Evolutionary conservation across 805 yeast genomes (phyloP).

Genomic region (Saturnispora serradocipensis): DNA sequence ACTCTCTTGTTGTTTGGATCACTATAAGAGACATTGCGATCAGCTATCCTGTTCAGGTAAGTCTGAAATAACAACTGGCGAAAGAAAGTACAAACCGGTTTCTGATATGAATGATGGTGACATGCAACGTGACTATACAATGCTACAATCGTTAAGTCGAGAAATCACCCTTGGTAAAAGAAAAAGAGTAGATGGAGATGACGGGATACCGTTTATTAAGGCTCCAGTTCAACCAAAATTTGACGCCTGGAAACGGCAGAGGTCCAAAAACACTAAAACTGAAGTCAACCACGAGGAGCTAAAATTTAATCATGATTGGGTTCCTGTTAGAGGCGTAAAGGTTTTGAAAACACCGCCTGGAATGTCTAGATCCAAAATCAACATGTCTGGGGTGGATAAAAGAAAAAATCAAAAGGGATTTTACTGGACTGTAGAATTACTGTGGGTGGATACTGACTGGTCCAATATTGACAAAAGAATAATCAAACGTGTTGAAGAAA

Average conservation of each 20-base stretch:
- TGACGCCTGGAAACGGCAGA: constrained; percentile 50
- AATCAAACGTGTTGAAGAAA: constrained; percentile 37
- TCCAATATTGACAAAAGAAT: constrained; percentile 13
- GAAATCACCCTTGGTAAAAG: constrained; percentile 46
- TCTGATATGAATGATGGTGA: constrained; percentile 37
- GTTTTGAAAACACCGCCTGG: constrained; percentile 59
- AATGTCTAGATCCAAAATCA: constrained; percentile 56
- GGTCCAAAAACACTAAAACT: constrained; percentile 28
- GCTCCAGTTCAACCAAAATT: constrained; percentile 32
- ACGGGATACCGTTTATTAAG: constrained; percentile 6
- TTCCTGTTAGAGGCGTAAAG: constrained; percentile 46
- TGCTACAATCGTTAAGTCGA: constrained; percentile 53
- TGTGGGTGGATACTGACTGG: constrained; percentile 27
- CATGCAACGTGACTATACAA: constrained; percentile 79
- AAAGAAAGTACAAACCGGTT: constrained; percentile 40
- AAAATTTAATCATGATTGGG: constrained; percentile 7
- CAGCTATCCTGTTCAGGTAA: constrained; percentile 57
- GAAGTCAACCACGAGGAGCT: not conserved
- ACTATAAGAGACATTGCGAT: constrained; percentile 63
- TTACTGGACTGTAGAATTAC: constrained; percentile 79
- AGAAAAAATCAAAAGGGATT: constrained; percentile 26
- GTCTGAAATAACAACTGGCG: constrained; percentile 34
- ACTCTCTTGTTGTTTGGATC: constrained; percentile 59
- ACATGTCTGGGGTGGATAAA: constrained; percentile 31
- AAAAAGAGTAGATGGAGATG: constrained; percentile 23